Evolutionary conservation across 768 basidiomycete species (phyloP).

Genomic region (Mycena vitilis): DNA sequence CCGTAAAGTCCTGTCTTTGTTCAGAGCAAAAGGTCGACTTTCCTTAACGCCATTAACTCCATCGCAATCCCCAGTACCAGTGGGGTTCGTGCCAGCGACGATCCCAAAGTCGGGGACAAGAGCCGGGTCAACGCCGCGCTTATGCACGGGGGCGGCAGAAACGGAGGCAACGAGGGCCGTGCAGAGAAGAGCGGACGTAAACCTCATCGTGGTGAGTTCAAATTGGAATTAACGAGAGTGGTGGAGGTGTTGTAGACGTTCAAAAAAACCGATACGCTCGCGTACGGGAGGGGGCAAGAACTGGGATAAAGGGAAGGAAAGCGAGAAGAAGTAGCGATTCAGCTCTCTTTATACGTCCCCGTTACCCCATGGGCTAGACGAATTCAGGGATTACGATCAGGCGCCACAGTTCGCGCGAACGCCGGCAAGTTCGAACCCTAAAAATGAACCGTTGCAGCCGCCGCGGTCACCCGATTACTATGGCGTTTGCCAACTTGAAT

Average conservation of each 20-base stretch:
- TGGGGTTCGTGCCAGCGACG: constrained; percentile 7
- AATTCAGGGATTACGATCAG: too few species aligned
- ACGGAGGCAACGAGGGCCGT: neutral
- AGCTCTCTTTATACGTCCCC: neutral
- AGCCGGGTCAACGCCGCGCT: constrained; percentile 44
- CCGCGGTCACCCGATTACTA: too few species aligned
- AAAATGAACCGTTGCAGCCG: too few species aligned
- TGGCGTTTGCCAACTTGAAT: too few species aligned
- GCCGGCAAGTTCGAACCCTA: too few species aligned
- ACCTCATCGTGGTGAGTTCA: neutral
- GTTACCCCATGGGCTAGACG: neutral
- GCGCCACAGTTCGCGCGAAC: too few species aligned
- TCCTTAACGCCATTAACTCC: constrained; percentile 47
- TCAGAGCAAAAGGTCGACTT: too few species aligned
- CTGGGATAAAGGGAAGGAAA: neutral
- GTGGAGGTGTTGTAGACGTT: neutral
- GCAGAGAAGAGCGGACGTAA: neutral
- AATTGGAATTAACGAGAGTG: neutral
- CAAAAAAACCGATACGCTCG: neutral
- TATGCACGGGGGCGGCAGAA: neutral
- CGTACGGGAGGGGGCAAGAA: neutral
- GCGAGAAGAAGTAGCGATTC: neutral
- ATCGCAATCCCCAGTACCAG: constrained; percentile 18
- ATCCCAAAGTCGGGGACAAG: constrained; percentile 34
- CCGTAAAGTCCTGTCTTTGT: too few species aligned